A percentile compares a stretch with the other conserved stretches of the same genome.
Evolutionary conservation across 345 rosid genomes (phyloP).

Genomic region (Eucalyptus decipiens): DNA sequence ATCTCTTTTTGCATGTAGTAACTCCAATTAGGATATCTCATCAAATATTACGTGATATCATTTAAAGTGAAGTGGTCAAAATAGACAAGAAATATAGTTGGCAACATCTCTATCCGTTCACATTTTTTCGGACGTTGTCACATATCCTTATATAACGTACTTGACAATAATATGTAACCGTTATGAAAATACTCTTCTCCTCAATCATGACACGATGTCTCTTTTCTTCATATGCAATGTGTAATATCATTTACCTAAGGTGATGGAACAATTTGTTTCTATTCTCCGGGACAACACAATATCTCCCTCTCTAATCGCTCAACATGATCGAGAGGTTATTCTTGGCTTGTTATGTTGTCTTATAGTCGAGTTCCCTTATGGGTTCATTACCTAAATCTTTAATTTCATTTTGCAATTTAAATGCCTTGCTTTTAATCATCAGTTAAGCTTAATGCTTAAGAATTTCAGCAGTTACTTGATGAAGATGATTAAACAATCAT

Average conservation of each 20-base stretch:
- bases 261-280: neutral
- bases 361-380: neutral
- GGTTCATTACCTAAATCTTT: neutral
- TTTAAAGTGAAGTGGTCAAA: neutral
- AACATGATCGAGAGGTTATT: neutral
- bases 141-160: neutral
- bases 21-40: neutral
- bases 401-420: neutral
- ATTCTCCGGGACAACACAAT: neutral
- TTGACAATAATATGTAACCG: accelerated
- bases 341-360: neutral
- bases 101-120: neutral
- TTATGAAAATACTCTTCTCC: neutral
- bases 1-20: neutral
- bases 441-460: neutral
- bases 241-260: neutral
- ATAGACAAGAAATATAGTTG: neutral
- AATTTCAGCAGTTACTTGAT: neutral
- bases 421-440: neutral
- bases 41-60: neutral
- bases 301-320: neutral
- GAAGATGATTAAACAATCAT: neutral
- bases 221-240: accelerated
- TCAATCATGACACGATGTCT: neutral
- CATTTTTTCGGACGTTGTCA: neutral